These are phyloP conservation scores for Liriodendron chinense DNA, from an alignment of 164 flowering plant genomes.

Conservation along the genomic window DNA sequence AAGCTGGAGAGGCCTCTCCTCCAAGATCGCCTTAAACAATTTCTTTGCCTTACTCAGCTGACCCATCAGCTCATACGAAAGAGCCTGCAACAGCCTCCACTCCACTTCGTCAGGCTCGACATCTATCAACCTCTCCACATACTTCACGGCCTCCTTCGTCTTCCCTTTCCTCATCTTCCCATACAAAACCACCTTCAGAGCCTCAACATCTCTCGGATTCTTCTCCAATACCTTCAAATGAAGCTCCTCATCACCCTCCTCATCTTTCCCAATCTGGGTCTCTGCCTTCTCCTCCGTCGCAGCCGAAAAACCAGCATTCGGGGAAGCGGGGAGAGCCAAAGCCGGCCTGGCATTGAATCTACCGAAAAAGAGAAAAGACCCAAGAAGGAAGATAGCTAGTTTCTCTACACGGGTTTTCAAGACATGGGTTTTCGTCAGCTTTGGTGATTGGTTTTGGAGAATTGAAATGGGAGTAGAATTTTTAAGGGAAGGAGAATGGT, in stretches of 20 bases:
- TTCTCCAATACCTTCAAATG: conserved; percentile 58
- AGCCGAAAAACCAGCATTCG: conserved; percentile 13
- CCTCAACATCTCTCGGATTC: conserved; percentile 65
- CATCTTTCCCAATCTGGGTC: conserved; percentile 15
- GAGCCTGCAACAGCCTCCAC: conserved; percentile 88
- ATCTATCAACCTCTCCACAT: conserved; percentile 71
- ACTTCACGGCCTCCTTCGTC: conserved; percentile 58
- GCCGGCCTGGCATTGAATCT: conserved; percentile 32
- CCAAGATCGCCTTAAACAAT: conserved; percentile 64
- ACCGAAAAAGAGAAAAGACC: conserved; percentile 58
- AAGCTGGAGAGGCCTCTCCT: conserved; percentile 68
- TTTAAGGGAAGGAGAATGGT: neutral
- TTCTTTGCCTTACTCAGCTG: conserved; percentile 61
- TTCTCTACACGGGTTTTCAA: conserved; percentile 29
- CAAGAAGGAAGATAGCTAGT: conserved; percentile 47
- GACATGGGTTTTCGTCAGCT: conserved; percentile 14
- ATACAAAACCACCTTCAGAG: conserved; percentile 69
- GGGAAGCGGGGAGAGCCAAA: conserved; percentile 27
- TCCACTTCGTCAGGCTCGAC: conserved; percentile 76
- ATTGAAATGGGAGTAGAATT: neutral
- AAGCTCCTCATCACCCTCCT: conserved; percentile 43
- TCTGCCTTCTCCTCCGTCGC: conserved; percentile 24
- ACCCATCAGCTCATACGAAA: conserved; percentile 81
- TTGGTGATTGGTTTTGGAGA: neutral
- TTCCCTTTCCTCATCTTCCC: conserved; percentile 75